Percentiles rank a stretch among this genome's conserved stretches.
Evolutionary conservation across 129 eudicot species (phyloP).

Genomic region (Helianthus tuberosus): DNA sequence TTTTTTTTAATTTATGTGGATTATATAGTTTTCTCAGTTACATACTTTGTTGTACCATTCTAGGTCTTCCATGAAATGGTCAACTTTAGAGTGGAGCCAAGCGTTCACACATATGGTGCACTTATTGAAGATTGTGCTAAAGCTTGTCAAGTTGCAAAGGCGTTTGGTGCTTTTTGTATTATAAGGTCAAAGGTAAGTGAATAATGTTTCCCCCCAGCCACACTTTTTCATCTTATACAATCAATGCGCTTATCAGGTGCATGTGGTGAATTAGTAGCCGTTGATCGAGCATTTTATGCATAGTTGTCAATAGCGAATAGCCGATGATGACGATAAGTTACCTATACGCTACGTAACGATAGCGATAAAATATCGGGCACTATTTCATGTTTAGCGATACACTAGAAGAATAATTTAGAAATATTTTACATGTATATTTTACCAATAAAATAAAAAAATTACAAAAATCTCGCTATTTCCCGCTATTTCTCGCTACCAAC

Average conservation of each 20-base stretch:
- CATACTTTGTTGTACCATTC: constrained; percentile 21
- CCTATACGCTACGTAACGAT: too few species aligned
- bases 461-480: too few species aligned
- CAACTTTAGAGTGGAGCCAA: constrained; percentile 82
- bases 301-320: too few species aligned
- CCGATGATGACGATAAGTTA: too few species aligned
- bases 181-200: constrained; percentile 90
- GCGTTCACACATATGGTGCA: constrained; percentile 93
- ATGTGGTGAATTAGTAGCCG: constrained; percentile 96
- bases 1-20: background rate
- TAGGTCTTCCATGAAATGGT: constrained; percentile 99
- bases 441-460: too few species aligned
- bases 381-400: too few species aligned
- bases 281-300: constrained; percentile 62
- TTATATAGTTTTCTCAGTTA: constrained; percentile 11
- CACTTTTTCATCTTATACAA: background rate
- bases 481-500: too few species aligned
- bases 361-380: too few species aligned
- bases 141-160: constrained; percentile 97
- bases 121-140: constrained; percentile 99
- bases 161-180: constrained; percentile 98
- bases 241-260: constrained; percentile 99
- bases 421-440: too few species aligned
- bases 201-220: constrained; percentile 4
- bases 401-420: too few species aligned